Evolutionary conservation across 495 filamentous ascomycete genomes (phyloP).

Genomic region (Parachaetomium inaequale): DNA sequence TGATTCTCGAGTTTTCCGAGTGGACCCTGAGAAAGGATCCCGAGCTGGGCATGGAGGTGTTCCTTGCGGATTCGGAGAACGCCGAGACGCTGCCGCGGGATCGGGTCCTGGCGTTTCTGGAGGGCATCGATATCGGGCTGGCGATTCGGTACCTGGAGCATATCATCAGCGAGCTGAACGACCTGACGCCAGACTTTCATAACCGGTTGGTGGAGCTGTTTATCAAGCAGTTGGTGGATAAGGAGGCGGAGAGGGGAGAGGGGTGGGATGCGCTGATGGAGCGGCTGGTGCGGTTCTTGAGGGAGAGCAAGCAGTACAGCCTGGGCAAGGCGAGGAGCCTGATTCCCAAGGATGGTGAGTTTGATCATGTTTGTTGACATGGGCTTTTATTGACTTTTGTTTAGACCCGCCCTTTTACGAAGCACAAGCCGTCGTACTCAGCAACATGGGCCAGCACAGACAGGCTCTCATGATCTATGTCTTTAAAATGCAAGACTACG

Average conservation of each 20-base stretch:
- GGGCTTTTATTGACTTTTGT: background rate
- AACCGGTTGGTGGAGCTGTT: conserved; percentile 76
- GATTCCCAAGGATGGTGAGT: conserved; percentile 74
- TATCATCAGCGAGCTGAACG: conserved; percentile 81
- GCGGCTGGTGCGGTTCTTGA: conserved; percentile 70
- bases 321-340: conserved; percentile 67
- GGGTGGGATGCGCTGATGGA: conserved; percentile 56
- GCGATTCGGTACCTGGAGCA: conserved; percentile 88
- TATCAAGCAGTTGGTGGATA: conserved; percentile 57
- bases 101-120: conserved; percentile 69
- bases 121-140: conserved; percentile 61
- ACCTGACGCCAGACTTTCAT: conserved; percentile 80
- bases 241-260: conserved; percentile 42
- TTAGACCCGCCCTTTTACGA: conserved; percentile 83
- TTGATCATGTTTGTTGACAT: background rate
- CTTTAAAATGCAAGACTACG: conserved; percentile 81
- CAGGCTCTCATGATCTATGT: conserved; percentile 95
- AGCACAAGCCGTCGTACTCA: conserved; percentile 83
- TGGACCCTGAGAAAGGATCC: conserved; percentile 78
- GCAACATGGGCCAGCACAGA: conserved; percentile 93
- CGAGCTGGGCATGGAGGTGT: conserved; percentile 88
- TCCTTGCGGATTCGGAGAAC: conserved; percentile 90
- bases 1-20: conserved; percentile 85
- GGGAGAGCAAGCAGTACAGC: conserved; percentile 73
- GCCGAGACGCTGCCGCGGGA: conserved; percentile 83